Base-by-base conservation (phyloP, 2,329 filamentous ascomycete genomes). In the Stenocarpella maydis region DNA sequence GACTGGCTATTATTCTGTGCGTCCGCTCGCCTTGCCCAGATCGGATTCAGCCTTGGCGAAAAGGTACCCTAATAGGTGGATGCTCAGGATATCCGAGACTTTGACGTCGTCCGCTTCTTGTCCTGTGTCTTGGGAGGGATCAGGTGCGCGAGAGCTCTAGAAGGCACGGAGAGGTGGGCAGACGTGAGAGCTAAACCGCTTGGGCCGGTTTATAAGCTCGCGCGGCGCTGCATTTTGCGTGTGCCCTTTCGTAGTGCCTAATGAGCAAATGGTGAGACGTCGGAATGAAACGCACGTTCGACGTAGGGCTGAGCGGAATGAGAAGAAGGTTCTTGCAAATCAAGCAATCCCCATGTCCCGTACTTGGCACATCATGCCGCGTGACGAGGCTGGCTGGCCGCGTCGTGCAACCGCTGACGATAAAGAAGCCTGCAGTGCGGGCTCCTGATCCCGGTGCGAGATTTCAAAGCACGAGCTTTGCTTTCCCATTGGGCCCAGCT, bases 181-280 rank as follows among this genome's bases (percentile, higher is more conserved):
- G 21, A 31, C 1, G 26, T 34, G 28, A 45, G 34, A 49, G 28
- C 55, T 41, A 65, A 52, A 53, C 55, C 55, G 65, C 65, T 58
- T 34, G 31, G 31, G 31, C 31, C 58, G 65, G 58, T 34, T 53
- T 68, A 65, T 70, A 68, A 64, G 34, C 34, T 45, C 19, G n/a
- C n/a, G n/a, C n/a, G n/a, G n/a, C n/a, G n/a, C n/a, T n/a, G n/a
- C n/a, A n/a, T n/a, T n/a, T n/a, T n/a, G n/a, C n/a, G n/a, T n/a
- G n/a, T n/a, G 6, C 45, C 8, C 37, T 53, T 49, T 58, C 26
- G 53, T 43, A 43, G 34, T 65, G 58, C 58, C 9, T 47, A 61
- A n/a, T n/a, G n/a, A 37, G 58, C 58, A 61, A 61, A 61, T 61
- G 58, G 43, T 63, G 58, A 63, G 58, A 63, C 58, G 58, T 63